Base-by-base conservation (phyloP, 148 eudicot genomes). In the Silene latifolia region DNA sequence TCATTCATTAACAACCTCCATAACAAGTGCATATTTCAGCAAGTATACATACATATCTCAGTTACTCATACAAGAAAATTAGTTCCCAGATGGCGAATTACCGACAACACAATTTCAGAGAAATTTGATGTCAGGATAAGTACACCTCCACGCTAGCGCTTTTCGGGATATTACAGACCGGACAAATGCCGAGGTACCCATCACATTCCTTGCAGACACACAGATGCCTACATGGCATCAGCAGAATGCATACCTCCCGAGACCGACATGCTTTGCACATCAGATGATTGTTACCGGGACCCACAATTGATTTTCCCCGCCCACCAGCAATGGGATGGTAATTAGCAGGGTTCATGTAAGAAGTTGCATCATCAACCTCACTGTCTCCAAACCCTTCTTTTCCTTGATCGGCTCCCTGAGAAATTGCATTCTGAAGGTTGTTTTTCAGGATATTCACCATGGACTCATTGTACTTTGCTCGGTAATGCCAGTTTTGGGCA, bases 371-470 rank as follows among this genome's bases (percentile, higher is more conserved):
- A 47, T 91, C 93, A 0, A 86, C 79, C 69, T 91, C 93, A 65
- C 85, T 93, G 73, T 93, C 98, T 17, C 98, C 98, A 59, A 80
- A 85, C 29, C 94, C 97, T 88, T 93, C 97, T 79, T 88, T 91
- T 61, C 85, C 83, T 76, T 84, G 89, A 72, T 84, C 90, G 53
- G 72, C 80, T 24, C 91, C 93, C 78, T 82, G 87, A 14, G 90
- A 84, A 51, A 89, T 78, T 5, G 90, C 93, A 48, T 85, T 94
- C 72, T 91, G 91, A 69, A 93, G 93, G 71, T 93, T 93, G 74
- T 82, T 82, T 67, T 86, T 89, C 27, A 93, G 83, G 63, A 88
- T 72, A 35, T 87, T 87, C 8, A 88, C 89, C 46, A 91, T 81
- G 0, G 98, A 88, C 82, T 93, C 97, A 3, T 89, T 93, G 92